Base-by-base conservation (phyloP, 2,329 filamentous ascomycete genomes). In the Ambrosiella xylebori region DNA sequence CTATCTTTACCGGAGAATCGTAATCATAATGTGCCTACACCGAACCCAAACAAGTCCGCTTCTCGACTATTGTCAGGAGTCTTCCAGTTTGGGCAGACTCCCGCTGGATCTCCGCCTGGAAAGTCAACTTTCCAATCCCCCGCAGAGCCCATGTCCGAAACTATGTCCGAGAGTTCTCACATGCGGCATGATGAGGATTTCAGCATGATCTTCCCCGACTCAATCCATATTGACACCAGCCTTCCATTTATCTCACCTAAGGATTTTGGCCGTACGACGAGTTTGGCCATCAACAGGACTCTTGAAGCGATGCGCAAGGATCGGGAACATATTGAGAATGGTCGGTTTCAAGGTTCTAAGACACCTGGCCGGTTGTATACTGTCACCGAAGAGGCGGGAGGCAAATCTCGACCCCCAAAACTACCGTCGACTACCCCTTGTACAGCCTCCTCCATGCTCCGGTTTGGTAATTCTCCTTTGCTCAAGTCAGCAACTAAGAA, bases 181-280 rank as follows among this genome's bases (percentile, higher is more conserved):
- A 57, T 61, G 56, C 59, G 56, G 15, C 59, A 56, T 12, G 59
- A 61, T 37, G 77, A 80, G 61, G 75, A 76, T 44, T 80, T 80
- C 61, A 80, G 77, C 64, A 80, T 80, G 76, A 80, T 80, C 58
- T 76, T 76, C 38, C 72, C 79, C 61, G 72, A 77, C 51, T 77
- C 76, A 1, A 68, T 81, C 15, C 75, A 74, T 0, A 68, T 79
- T 57, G 73, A 74, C 40, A 71, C 68, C 1, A 71, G 70, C 40
- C 67, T 72, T 58, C 69, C 67, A 15, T 63, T 66, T 2, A 66
- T 68, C 1, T 63, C 65, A 1, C 65, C 70, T 2, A 68, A 72
- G 7, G 75, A 78, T 37, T 70, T 79, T 61, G 79, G 77, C 3
- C 77, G 81, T 15, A 74, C 74, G 38, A 80, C 78, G 0, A 79